A percentile compares a stretch with the other conserved stretches of the same genome.
Conservation (phyloP, 2,329 filamentous ascomycete species). For the Aspergillus quadricinctus region DNA sequence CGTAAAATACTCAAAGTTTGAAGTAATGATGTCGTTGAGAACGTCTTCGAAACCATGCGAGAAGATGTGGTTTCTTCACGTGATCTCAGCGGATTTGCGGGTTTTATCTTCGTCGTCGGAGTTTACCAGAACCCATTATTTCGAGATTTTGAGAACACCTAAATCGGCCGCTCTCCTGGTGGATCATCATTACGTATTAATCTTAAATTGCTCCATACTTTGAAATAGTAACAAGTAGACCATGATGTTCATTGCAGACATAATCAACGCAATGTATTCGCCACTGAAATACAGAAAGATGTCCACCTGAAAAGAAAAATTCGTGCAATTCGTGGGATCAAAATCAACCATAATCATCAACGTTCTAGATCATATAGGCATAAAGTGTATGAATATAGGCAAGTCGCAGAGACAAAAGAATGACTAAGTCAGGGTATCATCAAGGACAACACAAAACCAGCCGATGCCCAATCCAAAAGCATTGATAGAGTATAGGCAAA, state of each 20-base stretch:
- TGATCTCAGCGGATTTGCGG: slow-evolving; percentile 10
- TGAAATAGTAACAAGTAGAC: background rate
- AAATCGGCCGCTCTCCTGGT: background rate
- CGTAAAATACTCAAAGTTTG: slow-evolving; percentile 1
- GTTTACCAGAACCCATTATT: background rate
- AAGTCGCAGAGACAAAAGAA: background rate
- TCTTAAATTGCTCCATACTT: background rate
- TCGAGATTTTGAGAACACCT: too few relatives aligned
- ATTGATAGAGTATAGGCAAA: background rate
- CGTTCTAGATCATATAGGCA: background rate
- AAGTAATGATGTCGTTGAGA: slow-evolving; percentile 11
- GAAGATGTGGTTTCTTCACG: slow-evolving; percentile 10
- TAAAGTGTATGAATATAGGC: background rate
- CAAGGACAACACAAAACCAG: background rate
- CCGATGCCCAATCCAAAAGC: background rate
- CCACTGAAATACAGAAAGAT: background rate
- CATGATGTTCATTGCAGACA: too few relatives aligned
- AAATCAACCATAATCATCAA: background rate
- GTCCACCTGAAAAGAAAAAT: background rate
- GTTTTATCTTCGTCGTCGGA: slow-evolving; percentile 11
- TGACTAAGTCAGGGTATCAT: slow-evolving; percentile 1
- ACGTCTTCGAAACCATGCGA: slow-evolving; percentile 9
- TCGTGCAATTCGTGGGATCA: background rate
- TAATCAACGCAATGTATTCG: background rate
- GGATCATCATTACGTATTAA: background rate